Conservation (phyloP, 1,284 basidiomycete species). For the Peniophora sp. region DNA sequence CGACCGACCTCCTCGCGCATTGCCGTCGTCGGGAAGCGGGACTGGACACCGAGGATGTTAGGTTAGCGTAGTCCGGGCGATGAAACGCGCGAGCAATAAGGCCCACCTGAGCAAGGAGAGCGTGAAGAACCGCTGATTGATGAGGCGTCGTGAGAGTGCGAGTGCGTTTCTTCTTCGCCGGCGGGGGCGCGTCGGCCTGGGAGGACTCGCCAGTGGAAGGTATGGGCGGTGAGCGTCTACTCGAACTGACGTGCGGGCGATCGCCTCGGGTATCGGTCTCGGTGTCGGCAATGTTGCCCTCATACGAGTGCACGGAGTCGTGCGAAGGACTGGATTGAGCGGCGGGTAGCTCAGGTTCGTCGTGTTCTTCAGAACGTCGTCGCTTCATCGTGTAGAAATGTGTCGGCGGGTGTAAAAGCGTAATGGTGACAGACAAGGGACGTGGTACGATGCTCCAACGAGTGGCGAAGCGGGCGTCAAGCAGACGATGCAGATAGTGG, state of each 20-base stretch:
- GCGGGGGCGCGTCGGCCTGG: constrained; percentile 15
- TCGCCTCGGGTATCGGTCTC: constrained; percentile 35
- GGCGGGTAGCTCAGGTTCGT: constrained; percentile 4
- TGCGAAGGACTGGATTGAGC: constrained; percentile 31
- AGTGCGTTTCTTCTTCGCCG: constrained; percentile 69
- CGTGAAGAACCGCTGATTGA: constrained; percentile 74
- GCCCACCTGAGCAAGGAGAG: constrained; percentile 68
- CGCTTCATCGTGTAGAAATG: constrained; percentile 7
- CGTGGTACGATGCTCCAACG: no score
- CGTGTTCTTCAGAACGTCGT: constrained; percentile 8
- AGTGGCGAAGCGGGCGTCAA: no score
- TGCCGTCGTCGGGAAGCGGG: constrained; percentile 77
- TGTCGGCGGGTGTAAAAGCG: no score
- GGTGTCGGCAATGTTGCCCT: constrained; percentile 42
- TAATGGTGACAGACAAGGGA: no score
- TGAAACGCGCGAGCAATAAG: constrained; percentile 1
- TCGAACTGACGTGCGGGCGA: constrained; percentile 21
- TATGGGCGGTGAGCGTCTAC: constrained; percentile 15
- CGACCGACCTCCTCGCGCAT: constrained; percentile 80
- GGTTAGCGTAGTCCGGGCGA: background rate
- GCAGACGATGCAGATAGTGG: no score
- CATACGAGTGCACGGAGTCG: constrained; percentile 30
- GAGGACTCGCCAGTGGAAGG: background rate
- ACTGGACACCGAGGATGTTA: constrained; percentile 35
- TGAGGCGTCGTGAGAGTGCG: constrained; percentile 77